Evolutionary conservation across 2,329 filamentous ascomycete species (phyloP).

Genomic region (Zymoseptoria pseudotritici): DNA sequence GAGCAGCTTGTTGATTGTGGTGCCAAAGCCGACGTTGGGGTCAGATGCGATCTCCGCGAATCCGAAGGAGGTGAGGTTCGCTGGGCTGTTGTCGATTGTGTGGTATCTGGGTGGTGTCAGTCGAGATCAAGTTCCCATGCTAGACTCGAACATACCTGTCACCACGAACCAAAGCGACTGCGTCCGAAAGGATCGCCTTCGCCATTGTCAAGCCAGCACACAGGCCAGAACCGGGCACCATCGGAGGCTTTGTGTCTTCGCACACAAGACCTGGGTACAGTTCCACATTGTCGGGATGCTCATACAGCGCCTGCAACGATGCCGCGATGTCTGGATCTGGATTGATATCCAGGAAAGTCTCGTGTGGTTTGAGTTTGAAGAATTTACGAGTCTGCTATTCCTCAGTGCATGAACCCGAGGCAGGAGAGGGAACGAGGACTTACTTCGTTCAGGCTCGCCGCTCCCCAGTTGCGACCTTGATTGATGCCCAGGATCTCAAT

Average conservation of each 20-base stretch:
- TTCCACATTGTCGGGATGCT: constrained; percentile 72
- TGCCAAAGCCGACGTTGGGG: background rate
- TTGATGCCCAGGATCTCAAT: constrained; percentile 76
- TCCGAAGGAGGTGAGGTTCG: background rate
- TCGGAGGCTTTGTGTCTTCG: constrained; percentile 66
- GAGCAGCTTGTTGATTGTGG: background rate
- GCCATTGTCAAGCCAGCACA: constrained; percentile 70
- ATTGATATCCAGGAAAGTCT: constrained; percentile 77
- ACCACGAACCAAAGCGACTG: constrained; percentile 66
- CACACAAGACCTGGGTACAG: constrained; percentile 72
- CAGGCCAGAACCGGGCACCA: constrained; percentile 65
- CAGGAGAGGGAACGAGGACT: background rate
- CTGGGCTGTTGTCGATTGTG: background rate
- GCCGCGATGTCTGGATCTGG: constrained; percentile 65
- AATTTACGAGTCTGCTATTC: constrained; percentile 50
- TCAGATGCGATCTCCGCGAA: background rate
- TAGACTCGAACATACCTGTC: constrained; percentile 46
- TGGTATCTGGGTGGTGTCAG: background rate
- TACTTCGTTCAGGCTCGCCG: constrained; percentile 76
- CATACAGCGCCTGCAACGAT: constrained; percentile 56
- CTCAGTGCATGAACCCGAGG: background rate
- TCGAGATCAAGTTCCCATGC: background rate
- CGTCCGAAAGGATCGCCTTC: constrained; percentile 68
- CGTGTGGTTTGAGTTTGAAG: constrained; percentile 68
- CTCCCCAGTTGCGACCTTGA: constrained; percentile 68